Percentiles rank a stretch among this genome's conserved stretches.
These are phyloP conservation scores for Rugosomyces carneus DNA, from an alignment of 1,284 basidiomycete species.

Conservation along the genomic window DNA sequence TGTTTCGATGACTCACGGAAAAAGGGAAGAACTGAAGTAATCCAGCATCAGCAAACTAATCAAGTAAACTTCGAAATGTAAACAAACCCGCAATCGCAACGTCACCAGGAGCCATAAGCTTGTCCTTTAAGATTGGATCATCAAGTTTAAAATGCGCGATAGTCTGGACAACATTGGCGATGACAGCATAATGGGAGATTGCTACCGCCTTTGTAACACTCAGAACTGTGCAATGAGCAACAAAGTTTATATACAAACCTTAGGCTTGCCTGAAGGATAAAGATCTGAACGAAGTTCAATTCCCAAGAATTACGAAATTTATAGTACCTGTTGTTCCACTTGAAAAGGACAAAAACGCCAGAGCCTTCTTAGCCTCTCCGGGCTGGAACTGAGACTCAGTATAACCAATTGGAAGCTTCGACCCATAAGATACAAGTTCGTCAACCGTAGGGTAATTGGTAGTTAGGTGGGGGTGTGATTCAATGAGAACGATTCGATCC, in stretches of 20 bases:
- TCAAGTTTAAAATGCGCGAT: slow-evolving; percentile 45
- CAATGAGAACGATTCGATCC: slow-evolving; percentile 51
- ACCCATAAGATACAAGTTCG: slow-evolving; percentile 49
- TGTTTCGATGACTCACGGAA: slow-evolving; percentile 33
- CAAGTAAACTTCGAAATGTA: not conserved
- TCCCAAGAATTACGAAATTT: not conserved
- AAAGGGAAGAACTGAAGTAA: slow-evolving; percentile 35
- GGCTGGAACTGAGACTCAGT: slow-evolving; percentile 44
- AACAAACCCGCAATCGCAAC: slow-evolving; percentile 51
- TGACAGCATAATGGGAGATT: slow-evolving; percentile 62
- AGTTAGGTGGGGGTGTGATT: slow-evolving; percentile 20
- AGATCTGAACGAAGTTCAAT: not conserved
- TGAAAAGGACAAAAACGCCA: slow-evolving; percentile 75
- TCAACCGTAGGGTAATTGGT: slow-evolving; percentile 36
- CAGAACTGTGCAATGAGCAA: not conserved
- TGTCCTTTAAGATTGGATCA: slow-evolving; percentile 27
- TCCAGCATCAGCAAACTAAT: not conserved
- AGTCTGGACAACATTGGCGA: slow-evolving; percentile 63
- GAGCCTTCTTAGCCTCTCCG: slow-evolving; percentile 61
- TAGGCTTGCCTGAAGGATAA: slow-evolving; percentile 51
- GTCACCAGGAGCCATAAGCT: slow-evolving; percentile 36
- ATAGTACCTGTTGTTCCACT: slow-evolving; percentile 66
- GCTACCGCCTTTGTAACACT: slow-evolving; percentile 49
- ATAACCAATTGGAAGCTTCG: slow-evolving; percentile 36
- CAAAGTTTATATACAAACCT: slow-evolving; percentile 37